Evolutionary conservation across 306 rosid genomes (phyloP), one percentile per base, ranked within the genome.

Genomic region (Vigna mungo): DNA sequence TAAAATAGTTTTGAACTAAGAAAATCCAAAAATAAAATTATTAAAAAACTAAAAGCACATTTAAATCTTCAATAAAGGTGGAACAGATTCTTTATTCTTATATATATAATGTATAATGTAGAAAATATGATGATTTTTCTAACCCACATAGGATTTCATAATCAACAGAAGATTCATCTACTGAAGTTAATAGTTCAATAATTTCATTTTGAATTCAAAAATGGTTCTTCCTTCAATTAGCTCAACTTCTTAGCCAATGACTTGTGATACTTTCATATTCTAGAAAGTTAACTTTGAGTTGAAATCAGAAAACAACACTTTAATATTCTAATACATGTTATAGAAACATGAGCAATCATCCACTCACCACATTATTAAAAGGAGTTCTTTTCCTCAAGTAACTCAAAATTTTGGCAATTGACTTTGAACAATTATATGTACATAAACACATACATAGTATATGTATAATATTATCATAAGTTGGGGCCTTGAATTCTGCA

Each of bases 201-300:
- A n/a, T 16, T 56, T 23, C 32, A 8, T 34, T 43, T 15, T 5
- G 37, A 49, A 64, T 20, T 74, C n/a, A 43, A 64, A 70, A 70
- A 2, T 21, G 69, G 13, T 39, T 44, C 37, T 44, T 55, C 21
- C 32, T 21, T 46, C 1, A 1, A 7, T 7, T 43, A 21, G 1
- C 63, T 16, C 11, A 55, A 65, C 46, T 55, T 21, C 48, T 18
- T 7, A 14, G n/a, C 64, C 16, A 41, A 53, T 37, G 80, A 76
- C 48, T 43, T 39, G 7, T 15, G 18, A 14, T 14, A 18, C 17
- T 48, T 48, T 48, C n/a, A 48, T 48, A 48, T 14, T 48, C 18
- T 14, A 9, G 44, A 8, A 36, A 41, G 46, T 41, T 9, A 41
- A 48, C 49, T 3, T 39, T 11, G 15, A 14, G 7, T 15, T 48